Conservation (phyloP, 2,329 filamentous ascomycete species). For the Penicillium sp. region DNA sequence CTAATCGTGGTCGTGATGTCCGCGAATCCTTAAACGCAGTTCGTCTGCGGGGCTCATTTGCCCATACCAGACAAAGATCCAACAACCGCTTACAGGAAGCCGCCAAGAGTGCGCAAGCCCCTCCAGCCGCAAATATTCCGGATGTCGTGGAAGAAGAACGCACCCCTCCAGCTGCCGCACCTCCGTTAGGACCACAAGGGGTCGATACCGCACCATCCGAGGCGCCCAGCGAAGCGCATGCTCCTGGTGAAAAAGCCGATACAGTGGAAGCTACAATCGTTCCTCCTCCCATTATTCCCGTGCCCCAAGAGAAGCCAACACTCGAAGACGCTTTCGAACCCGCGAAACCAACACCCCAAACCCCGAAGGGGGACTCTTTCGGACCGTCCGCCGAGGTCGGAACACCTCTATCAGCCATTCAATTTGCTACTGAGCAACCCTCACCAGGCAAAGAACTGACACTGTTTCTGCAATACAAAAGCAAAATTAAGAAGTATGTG, state of each 20-base stretch:
- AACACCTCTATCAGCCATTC: constrained; percentile 48
- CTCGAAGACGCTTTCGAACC: constrained; percentile 37
- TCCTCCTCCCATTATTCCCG: constrained; percentile 56
- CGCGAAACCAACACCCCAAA: constrained; percentile 26
- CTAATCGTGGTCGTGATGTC: constrained; percentile 72
- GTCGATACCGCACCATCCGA: constrained; percentile 44
- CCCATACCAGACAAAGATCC: constrained; percentile 52
- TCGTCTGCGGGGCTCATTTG: constrained; percentile 55
- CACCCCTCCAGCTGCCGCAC: constrained; percentile 33
- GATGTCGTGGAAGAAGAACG: constrained; percentile 56
- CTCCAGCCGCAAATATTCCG: constrained; percentile 52
- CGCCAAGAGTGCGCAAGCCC: constrained; percentile 48
- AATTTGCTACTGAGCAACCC: constrained; percentile 60
- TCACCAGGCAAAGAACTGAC: constrained; percentile 81
- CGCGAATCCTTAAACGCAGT: constrained; percentile 79
- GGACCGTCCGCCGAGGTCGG: constrained; percentile 19
- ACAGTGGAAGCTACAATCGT: constrained; percentile 44
- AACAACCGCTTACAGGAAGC: constrained; percentile 54
- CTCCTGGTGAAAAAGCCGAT: constrained; percentile 28
- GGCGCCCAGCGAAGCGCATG: constrained; percentile 39
- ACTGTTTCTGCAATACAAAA: constrained; percentile 92
- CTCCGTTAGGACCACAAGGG: constrained; percentile 14
- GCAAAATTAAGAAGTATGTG: constrained; percentile 94
- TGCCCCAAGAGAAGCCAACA: constrained; percentile 33
- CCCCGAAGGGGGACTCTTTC: constrained; percentile 24